A percentile compares a stretch with the other conserved stretches of the same genome.
Evolutionary conservation across 2,329 filamentous ascomycete species (phyloP).

Genomic region (Penicillium sumatraense): DNA sequence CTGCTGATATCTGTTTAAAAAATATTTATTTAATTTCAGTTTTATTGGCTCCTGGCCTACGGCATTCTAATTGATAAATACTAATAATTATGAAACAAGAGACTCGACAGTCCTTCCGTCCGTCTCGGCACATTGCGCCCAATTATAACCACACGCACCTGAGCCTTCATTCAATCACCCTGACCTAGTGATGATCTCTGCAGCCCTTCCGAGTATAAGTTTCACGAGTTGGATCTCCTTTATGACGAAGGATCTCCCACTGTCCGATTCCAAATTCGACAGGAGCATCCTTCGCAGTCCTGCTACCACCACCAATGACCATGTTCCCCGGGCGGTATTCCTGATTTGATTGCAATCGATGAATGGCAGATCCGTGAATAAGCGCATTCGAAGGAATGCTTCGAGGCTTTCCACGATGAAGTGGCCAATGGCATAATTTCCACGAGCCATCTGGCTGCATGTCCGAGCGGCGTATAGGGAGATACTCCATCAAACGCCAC

Average conservation of each 20-base stretch:
- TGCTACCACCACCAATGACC: conserved; percentile 69
- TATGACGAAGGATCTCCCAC: conserved; percentile 15
- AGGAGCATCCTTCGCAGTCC: not conserved
- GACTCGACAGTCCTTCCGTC: not conserved
- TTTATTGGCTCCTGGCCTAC: too few relatives aligned
- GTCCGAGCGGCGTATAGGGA: conserved; percentile 77
- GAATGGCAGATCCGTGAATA: conserved; percentile 73
- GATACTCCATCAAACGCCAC: conserved; percentile 76
- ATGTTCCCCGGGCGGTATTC: conserved; percentile 73
- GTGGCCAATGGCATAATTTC: conserved; percentile 74
- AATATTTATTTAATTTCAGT: too few relatives aligned
- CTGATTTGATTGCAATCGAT: conserved; percentile 65
- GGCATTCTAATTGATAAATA: not conserved
- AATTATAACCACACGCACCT: not conserved
- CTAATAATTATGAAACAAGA: not conserved
- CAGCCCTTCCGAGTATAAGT: conserved; percentile 15
- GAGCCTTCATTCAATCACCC: not conserved
- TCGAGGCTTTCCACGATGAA: conserved; percentile 72
- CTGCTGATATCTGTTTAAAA: too few relatives aligned
- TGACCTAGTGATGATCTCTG: not conserved
- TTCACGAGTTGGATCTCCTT: conserved; percentile 21
- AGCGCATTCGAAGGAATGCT: conserved; percentile 70
- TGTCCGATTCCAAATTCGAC: conserved; percentile 14
- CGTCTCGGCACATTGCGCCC: not conserved
- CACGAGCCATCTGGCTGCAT: conserved; percentile 59